Evolutionary conservation across 257 asterid genomes (phyloP).

Genomic region (Henckelia pumila): DNA sequence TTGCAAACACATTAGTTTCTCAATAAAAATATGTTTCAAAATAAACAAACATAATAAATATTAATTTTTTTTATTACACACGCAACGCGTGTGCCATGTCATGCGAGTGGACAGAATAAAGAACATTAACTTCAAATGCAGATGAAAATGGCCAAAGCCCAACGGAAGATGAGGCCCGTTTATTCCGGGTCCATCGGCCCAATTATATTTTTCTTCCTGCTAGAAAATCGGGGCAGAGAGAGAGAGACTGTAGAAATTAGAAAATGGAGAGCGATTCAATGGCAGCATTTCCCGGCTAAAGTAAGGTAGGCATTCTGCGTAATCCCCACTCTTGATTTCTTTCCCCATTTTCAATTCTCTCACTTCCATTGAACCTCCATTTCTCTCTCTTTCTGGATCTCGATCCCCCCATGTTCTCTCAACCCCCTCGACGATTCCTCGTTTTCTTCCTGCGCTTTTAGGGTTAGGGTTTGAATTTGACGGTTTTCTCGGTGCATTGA

Average conservation of each 20-base stretch:
- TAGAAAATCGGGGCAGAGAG: not conserved
- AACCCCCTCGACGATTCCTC: not conserved
- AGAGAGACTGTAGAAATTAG: no score
- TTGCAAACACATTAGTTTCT: no score
- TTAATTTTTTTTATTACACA: no score
- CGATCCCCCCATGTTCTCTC: not conserved
- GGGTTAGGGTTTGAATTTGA: not conserved
- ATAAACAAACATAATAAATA: no score
- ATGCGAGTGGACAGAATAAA: no score
- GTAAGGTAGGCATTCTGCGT: not conserved
- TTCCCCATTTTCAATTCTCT: not conserved
- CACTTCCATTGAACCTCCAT: not conserved
- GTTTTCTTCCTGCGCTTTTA: not conserved
- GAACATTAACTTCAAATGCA: no score
- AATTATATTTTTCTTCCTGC: not conserved
- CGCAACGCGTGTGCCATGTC: no score
- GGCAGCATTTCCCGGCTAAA: slow-evolving; percentile 27
- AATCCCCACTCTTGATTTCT: not conserved
- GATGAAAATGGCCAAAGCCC: no score
- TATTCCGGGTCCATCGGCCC: not conserved
- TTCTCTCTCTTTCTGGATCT: not conserved
- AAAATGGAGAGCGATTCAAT: slow-evolving; percentile 21
- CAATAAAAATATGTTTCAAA: no score
- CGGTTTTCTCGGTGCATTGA: not conserved
- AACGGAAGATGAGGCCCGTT: not conserved